Percentiles rank a stretch among this genome's conserved stretches.
Conservation (phyloP, 2,329 filamentous ascomycete genomes). For the Xylariaceae sp. region DNA sequence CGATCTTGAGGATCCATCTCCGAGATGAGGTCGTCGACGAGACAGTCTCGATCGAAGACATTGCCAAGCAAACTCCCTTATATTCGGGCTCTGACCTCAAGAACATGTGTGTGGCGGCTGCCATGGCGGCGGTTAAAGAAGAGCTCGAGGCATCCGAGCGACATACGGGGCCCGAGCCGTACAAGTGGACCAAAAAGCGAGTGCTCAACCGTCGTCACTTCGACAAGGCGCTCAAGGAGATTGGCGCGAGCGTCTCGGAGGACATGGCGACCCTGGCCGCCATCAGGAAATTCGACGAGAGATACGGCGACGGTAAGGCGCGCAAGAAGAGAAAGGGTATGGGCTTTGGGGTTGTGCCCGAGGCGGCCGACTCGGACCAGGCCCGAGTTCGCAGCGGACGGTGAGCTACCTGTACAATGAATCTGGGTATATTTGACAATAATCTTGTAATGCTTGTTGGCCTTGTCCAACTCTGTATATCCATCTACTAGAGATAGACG, state of each 20-base stretch:
- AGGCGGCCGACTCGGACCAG: conserved; percentile 49
- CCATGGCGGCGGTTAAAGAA: conserved; percentile 78
- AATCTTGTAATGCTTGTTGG: conserved; percentile 15
- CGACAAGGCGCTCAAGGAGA: conserved; percentile 82
- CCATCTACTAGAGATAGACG: no score
- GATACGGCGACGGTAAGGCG: conserved; percentile 79
- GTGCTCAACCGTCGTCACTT: conserved; percentile 75
- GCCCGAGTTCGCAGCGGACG: conserved; percentile 47
- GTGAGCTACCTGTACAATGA: conserved; percentile 16
- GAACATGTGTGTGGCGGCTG: conserved; percentile 80
- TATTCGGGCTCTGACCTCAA: conserved; percentile 87
- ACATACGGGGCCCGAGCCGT: conserved; percentile 39
- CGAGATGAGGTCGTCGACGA: conserved; percentile 68
- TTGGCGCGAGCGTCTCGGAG: conserved; percentile 89
- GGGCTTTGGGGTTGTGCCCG: conserved; percentile 61
- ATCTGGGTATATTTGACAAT: conserved; percentile 7
- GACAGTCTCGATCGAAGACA: conserved; percentile 62
- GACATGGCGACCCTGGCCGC: conserved; percentile 87
- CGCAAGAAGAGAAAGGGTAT: conserved; percentile 62
- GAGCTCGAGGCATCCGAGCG: conserved; percentile 57
- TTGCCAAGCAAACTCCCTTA: conserved; percentile 72
- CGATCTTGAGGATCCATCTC: conserved; percentile 75
- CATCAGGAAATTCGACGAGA: conserved; percentile 94
- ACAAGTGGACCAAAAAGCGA: conserved; percentile 72
- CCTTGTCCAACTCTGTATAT: background rate